Conservation (phyloP, 805 yeast species). For the Sugiyamaella qingdaonensis region DNA sequence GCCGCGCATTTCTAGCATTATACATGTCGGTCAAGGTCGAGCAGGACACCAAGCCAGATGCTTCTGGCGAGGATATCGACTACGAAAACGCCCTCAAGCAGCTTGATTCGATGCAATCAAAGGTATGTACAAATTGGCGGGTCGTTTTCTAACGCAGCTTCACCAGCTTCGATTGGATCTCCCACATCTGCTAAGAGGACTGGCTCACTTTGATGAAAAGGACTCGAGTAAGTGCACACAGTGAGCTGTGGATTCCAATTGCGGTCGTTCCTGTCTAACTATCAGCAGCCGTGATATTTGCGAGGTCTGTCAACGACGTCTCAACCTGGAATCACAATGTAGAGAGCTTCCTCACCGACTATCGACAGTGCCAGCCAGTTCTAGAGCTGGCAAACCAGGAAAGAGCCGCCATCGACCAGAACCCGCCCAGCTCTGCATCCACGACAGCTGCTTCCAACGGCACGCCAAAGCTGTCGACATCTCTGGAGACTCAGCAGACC, state of each 20-base stretch:
- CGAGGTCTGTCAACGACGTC: conserved; percentile 10
- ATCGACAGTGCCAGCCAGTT: conserved; percentile 6
- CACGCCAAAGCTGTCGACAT: background rate
- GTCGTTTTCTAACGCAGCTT: conserved; percentile 6
- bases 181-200: conserved; percentile 16
- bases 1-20: background rate
- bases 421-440: background rate
- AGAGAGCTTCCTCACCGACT: conserved; percentile 12
- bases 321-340: conserved; percentile 11
- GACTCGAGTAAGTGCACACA: conserved; percentile 12
- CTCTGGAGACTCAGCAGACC: background rate
- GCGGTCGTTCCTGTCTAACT: background rate
- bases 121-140: conserved; percentile 1
- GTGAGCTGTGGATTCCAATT: background rate
- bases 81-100: conserved; percentile 15
- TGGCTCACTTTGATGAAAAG: conserved; percentile 22
- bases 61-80: conserved; percentile 4
- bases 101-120: conserved; percentile 14
- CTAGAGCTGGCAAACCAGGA: conserved; percentile 14
- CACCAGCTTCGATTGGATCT: conserved; percentile 17
- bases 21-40: background rate
- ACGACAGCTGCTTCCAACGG: background rate
- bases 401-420: background rate
- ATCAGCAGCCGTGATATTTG: conserved; percentile 12
- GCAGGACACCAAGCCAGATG: background rate